Conservation (phyloP, 2,329 filamentous ascomycete genomes). For the Camptophora hylomeconis region DNA sequence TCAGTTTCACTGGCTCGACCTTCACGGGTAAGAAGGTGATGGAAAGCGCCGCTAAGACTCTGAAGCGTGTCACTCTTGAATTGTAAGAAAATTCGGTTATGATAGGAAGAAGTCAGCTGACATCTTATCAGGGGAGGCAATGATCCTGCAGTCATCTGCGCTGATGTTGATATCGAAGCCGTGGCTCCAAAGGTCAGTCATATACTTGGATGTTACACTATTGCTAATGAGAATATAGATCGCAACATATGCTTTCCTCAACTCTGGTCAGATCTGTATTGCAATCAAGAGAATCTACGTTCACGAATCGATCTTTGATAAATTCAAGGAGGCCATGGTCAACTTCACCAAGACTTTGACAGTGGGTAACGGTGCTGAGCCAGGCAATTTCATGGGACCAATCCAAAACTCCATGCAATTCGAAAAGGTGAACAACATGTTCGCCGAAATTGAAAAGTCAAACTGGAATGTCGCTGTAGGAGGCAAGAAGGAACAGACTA, state of each 20-base stretch:
- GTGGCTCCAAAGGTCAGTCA: slow-evolving; percentile 35
- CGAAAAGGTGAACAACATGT: slow-evolving; percentile 44
- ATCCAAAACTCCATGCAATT: slow-evolving; percentile 55
- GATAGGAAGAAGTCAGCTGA: slow-evolving; percentile 2
- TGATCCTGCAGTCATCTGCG: slow-evolving; percentile 46
- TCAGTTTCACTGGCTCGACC: slow-evolving; percentile 51
- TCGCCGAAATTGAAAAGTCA: slow-evolving; percentile 42
- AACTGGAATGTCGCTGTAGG: slow-evolving; percentile 43
- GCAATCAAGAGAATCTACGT: slow-evolving; percentile 45
- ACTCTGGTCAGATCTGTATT: slow-evolving; percentile 46
- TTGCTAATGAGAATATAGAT: too few relatives aligned
- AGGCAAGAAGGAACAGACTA: slow-evolving; percentile 28
- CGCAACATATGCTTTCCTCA: slow-evolving; percentile 42
- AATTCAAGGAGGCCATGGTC: slow-evolving; percentile 36
- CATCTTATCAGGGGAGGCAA: slow-evolving; percentile 37
- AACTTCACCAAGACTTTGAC: slow-evolving; percentile 23
- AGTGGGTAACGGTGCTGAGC: slow-evolving; percentile 23
- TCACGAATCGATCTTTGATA: slow-evolving; percentile 40
- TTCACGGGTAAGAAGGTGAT: slow-evolving; percentile 49
- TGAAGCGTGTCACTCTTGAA: slow-evolving; percentile 51
- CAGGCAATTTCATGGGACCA: slow-evolving; percentile 44
- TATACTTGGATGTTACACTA: too few relatives aligned
- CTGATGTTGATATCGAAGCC: slow-evolving; percentile 43
- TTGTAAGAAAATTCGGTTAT: slow-evolving; percentile 23
- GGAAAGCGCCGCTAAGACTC: slow-evolving; percentile 40